Conservation (phyloP, 1,139 yeast species). For the Candida tropicalis region DNA sequence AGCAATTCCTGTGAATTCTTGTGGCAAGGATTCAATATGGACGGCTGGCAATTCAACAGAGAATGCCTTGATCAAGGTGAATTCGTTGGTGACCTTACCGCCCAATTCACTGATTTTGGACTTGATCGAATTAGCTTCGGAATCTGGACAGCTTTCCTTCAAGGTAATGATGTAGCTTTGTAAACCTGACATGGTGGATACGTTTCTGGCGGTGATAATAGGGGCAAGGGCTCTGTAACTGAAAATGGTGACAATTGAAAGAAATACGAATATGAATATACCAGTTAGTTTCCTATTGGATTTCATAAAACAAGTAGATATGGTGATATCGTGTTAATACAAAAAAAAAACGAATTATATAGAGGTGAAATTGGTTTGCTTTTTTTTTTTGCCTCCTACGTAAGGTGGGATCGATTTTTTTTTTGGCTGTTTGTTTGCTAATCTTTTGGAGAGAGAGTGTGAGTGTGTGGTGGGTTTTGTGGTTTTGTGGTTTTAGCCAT, state of each 20-base stretch:
- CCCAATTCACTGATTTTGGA: slow-evolving; percentile 49
- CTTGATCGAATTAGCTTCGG: slow-evolving; percentile 36
- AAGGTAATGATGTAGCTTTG: slow-evolving; percentile 42
- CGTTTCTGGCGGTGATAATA: slow-evolving; percentile 1
- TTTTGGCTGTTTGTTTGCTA: neutral
- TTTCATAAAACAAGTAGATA: no score
- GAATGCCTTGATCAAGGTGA: slow-evolving; percentile 69
- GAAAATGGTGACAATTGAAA: slow-evolving; percentile 9
- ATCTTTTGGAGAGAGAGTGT: no score
- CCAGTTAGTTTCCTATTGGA: slow-evolving; percentile 7
- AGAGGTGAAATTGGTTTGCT: slow-evolving; percentile 1
- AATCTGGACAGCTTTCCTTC: slow-evolving; percentile 35
- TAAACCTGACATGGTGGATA: slow-evolving; percentile 16
- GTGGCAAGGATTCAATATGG: slow-evolving; percentile 41
- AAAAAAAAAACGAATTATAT: slow-evolving; percentile 9
- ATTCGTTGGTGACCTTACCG: slow-evolving; percentile 66
- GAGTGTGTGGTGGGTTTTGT: no score
- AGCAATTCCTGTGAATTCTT: slow-evolving; percentile 49
- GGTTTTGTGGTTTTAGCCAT: no score
- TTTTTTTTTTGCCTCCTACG: neutral
- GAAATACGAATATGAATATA: slow-evolving; percentile 5
- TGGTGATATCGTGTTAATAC: no score
- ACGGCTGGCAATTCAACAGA: slow-evolving; percentile 55
- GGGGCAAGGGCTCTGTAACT: slow-evolving; percentile 5
- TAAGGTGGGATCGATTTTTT: no score